phyloP scores from a whole-genome alignment of 371 early-diverging fungal genomes.

The Umbelopsis sp. region DNA sequence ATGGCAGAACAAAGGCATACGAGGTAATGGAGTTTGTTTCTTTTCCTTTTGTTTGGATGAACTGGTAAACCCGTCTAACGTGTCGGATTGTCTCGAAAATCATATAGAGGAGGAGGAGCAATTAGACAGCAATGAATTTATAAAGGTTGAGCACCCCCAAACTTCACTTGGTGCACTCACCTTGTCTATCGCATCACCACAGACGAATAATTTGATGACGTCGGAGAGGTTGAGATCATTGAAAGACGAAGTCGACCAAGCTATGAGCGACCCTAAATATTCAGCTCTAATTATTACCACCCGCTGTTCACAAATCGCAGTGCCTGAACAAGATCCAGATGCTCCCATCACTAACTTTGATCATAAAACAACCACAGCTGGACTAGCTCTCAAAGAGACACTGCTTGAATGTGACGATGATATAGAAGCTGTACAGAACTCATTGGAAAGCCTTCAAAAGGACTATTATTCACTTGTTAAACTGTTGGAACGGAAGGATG shows the following conservation, averaged over 20 bases:
- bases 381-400: conserved; percentile 42
- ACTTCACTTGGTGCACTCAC: conserved; percentile 28
- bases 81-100: background rate
- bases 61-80: conserved; percentile 24
- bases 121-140: background rate
- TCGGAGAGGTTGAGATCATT: conserved; percentile 30
- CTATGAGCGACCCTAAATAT: conserved; percentile 20
- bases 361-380: conserved; percentile 31
- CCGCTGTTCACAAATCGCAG: conserved; percentile 26
- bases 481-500: background rate
- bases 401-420: conserved; percentile 14
- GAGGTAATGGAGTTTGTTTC: background rate
- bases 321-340: background rate
- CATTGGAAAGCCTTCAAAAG: conserved; percentile 25
- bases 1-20: conserved; percentile 56
- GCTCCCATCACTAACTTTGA: conserved; percentile 30
- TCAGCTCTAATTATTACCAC: conserved; percentile 34
- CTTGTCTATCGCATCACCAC: conserved; percentile 39
- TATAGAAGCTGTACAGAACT: conserved; percentile 20
- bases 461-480: conserved; percentile 25
- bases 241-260: conserved; percentile 19
- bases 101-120: background rate
- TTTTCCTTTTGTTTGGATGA: no score
- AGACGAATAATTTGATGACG: conserved; percentile 34
- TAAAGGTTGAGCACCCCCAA: conserved; percentile 22